Evolutionary conservation across 2,329 filamentous ascomycete species (phyloP).

Genomic region (Fusarium hainanense): DNA sequence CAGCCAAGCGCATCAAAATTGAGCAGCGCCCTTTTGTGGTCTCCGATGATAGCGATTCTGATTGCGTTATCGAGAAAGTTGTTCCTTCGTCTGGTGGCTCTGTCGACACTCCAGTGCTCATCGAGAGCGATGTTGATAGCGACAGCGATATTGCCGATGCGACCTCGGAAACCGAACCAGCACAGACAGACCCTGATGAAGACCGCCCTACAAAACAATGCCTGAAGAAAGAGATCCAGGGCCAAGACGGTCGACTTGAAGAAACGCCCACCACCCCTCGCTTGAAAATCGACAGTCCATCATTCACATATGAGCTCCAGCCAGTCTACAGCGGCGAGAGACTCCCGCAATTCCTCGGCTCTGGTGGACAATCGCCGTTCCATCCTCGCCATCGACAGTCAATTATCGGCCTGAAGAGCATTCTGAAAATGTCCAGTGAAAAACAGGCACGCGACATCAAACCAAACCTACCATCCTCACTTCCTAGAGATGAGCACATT

Average conservation of each 20-base stretch:
- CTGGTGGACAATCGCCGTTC: constrained; percentile 19
- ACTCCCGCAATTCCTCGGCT: constrained; percentile 4
- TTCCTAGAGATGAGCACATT: constrained; percentile 4
- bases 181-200: background rate
- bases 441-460: background rate
- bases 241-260: background rate
- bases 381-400: constrained; percentile 35
- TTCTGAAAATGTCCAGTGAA: constrained; percentile 28
- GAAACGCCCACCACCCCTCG: background rate
- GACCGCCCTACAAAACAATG: background rate
- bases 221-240: constrained; percentile 13
- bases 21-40: background rate
- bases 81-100: constrained; percentile 10
- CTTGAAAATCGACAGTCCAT: background rate
- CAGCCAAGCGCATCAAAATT: constrained; percentile 15
- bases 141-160: constrained; percentile 14
- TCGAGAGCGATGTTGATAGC: background rate
- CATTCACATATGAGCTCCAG: constrained; percentile 23
- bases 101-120: background rate
- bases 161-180: background rate
- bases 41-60: constrained; percentile 17
- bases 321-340: constrained; percentile 34
- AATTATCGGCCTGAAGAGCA: constrained; percentile 36
- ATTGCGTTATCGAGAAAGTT: constrained; percentile 37
- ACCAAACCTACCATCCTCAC: constrained; percentile 1